Evolutionary conservation across 2,329 filamentous ascomycete species (phyloP).

Genomic region (Ophiognomonia clavigignenti-juglandacearum): DNA sequence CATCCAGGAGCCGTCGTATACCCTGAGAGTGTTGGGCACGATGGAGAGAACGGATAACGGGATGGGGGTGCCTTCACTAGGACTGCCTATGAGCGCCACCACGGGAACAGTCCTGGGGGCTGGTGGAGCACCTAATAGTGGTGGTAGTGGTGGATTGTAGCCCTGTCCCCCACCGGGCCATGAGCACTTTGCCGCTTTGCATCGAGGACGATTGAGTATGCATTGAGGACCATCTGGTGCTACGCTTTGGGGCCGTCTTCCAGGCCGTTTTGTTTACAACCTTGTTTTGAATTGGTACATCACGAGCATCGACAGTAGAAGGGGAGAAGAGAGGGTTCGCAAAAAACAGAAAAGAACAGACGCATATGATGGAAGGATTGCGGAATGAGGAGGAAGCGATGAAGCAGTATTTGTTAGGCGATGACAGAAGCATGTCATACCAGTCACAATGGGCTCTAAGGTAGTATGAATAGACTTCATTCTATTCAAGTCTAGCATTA

Average conservation of each 20-base stretch:
- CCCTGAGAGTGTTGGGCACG: not conserved
- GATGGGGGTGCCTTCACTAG: not conserved
- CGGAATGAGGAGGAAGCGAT: not conserved
- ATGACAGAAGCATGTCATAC: not conserved
- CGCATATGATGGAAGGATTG: not conserved
- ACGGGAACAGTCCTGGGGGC: not conserved
- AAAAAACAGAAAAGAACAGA: not conserved
- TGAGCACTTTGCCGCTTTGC: conserved; percentile 15
- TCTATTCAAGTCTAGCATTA: conserved; percentile 14
- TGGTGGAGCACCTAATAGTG: not conserved
- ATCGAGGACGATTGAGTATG: conserved; percentile 13
- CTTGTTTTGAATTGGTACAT: not conserved
- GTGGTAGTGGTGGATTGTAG: not conserved
- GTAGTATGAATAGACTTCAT: conserved; percentile 15
- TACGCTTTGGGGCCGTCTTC: not conserved
- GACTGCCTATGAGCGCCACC: not conserved
- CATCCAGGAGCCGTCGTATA: conserved; percentile 23
- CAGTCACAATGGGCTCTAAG: not conserved
- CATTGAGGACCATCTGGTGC: not conserved
- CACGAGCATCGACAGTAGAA: not conserved
- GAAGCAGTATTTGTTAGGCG: conserved; percentile 3
- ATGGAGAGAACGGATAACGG: not conserved
- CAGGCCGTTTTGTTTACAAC: not conserved
- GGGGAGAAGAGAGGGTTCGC: not conserved
- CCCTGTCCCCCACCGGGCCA: not conserved